Evolutionary conservation across 2,329 filamentous ascomycete species (phyloP), one percentile per base, ranked within the genome.

Genomic region (Cytospora piceae): DNA sequence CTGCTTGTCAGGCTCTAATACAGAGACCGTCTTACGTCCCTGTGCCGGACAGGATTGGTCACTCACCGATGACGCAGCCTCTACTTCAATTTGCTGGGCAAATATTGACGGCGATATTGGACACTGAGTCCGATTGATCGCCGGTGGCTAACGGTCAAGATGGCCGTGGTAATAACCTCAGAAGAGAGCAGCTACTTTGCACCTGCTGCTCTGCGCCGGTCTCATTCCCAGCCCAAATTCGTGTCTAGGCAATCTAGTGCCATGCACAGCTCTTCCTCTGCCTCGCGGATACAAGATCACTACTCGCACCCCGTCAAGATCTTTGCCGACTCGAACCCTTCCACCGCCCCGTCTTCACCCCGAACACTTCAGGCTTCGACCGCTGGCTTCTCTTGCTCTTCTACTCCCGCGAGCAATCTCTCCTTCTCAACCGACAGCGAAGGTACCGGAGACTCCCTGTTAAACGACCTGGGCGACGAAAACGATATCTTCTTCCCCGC

Each of bases 331-430:
- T 84, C 83, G 17, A 79, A 78, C 56, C 76, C 78, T 14, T 87
- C 85, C 3, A 87, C 86, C 3, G 77, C 80, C 2, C 80, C 83
- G n/a, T 86, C 85, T 0, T 87, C 86, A 37, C 85, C 86, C 31
- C 80, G 79, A 61, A 81, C 82, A 17, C 68, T 81, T 42, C 81
- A 82, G 63, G 78, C 78, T 63, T 85, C 86, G 68, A 85, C 78
- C 74, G 87, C 78, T 27, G 78, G 82, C 64, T 82, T 83, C 5
- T 89, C 87, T 2, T 85, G 83, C 73, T 80, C 82, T 29, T 90
- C 88, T 2, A 90, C 87, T 3, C 84, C 87, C 5, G 83, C 85
- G 22, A 88, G 86, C 71, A 89, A 84, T 70, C 77, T 89, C 63
- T 90, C 87, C 15, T 77, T 90, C 63, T 83, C 85, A 9, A 68